Conservation (phyloP, 2,329 filamentous ascomycete genomes). For the Hymenoscyphus linearis region DNA sequence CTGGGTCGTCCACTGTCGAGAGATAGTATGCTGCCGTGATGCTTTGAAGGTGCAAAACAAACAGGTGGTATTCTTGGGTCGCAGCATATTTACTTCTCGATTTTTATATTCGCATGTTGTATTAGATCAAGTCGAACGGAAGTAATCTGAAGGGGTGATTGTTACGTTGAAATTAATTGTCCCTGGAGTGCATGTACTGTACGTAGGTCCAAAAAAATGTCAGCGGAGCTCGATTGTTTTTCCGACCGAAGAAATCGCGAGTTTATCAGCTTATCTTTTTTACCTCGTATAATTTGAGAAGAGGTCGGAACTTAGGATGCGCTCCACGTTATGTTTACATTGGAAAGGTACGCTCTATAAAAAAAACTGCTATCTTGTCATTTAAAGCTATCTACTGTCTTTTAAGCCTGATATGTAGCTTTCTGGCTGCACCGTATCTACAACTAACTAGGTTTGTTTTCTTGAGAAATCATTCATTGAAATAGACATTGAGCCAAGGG, state of each 20-base stretch:
- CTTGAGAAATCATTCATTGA: no score
- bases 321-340: no score
- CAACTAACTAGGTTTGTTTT: no score
- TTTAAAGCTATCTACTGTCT: no score
- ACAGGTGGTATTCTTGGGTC: conserved; percentile 24
- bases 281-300: neutral
- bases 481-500: no score
- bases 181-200: no score
- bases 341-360: no score
- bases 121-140: neutral
- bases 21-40: conserved; percentile 7
- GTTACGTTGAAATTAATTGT: neutral
- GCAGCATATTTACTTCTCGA: conserved; percentile 21
- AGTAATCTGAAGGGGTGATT: neutral
- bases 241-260: neutral
- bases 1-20: conserved; percentile 19
- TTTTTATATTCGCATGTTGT: conserved; percentile 10
- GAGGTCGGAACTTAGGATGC: no score
- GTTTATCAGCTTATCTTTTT: neutral
- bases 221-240: neutral
- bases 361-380: no score
- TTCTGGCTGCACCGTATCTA: no score
- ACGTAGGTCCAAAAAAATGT: neutral
- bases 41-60: conserved; percentile 27
- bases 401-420: no score